Evolutionary conservation across 202 grass and related monocot genomes (phyloP).

Genomic region (Hordeum pubiflorum): DNA sequence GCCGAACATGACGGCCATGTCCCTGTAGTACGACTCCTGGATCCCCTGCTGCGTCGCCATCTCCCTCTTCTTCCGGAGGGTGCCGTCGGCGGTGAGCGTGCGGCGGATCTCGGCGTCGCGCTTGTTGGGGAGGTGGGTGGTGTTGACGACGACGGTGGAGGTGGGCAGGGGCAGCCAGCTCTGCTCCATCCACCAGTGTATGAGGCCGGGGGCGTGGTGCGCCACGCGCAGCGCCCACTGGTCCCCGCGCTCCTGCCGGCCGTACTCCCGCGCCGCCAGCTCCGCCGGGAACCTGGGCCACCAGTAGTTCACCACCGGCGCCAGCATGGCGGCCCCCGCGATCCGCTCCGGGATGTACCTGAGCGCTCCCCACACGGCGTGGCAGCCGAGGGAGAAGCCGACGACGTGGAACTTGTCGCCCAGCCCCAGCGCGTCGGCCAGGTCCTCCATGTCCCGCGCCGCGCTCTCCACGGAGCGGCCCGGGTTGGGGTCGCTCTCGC

Average conservation of each 20-base stretch:
- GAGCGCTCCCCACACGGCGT: constrained; percentile 74
- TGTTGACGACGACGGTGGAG: constrained; percentile 65
- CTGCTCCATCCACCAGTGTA: constrained; percentile 92
- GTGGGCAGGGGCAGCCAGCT: constrained; percentile 67
- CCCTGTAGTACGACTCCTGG: constrained; percentile 69
- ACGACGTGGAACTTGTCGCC: constrained; percentile 62
- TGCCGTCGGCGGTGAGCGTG: constrained; percentile 32
- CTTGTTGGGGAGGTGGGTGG: constrained; percentile 53
- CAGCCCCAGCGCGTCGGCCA: constrained; percentile 64
- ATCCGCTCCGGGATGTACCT: constrained; percentile 57
- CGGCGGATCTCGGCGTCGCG: constrained; percentile 43
- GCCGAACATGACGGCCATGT: constrained; percentile 87
- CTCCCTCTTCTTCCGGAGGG: constrained; percentile 43
- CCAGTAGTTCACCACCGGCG: constrained; percentile 83
- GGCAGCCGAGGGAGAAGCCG: constrained; percentile 60
- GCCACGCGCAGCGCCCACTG: constrained; percentile 72
- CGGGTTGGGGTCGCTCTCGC: constrained; percentile 80
- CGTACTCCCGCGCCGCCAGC: constrained; percentile 32
- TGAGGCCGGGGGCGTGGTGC: constrained; percentile 57
- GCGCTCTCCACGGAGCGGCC: constrained; percentile 53
- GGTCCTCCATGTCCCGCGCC: constrained; percentile 57
- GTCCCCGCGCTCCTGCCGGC: constrained; percentile 47
- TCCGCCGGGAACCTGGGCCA: constrained; percentile 68
- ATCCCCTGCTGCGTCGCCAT: constrained; percentile 80
- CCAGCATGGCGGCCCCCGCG: constrained; percentile 60